phyloP scores from a whole-genome alignment of 139 green algal species.

The Chlorella sp. region DNA sequence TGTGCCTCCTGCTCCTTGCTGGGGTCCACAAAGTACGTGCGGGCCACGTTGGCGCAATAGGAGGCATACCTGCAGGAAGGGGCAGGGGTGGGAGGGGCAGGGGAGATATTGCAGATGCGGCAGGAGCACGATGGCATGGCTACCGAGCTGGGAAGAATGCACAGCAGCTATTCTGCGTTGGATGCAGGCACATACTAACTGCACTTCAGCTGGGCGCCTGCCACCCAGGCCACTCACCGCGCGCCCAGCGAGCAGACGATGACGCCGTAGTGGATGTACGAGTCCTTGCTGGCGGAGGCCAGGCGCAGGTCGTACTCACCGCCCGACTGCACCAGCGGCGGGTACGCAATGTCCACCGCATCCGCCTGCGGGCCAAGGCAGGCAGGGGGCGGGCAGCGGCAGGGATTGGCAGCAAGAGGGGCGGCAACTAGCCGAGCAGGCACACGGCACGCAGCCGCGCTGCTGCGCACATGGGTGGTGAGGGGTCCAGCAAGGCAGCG shows the following conservation, averaged over 20 bases:
- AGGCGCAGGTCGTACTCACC: slow-evolving; percentile 80
- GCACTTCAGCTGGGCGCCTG: neutral
- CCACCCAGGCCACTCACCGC: slow-evolving; percentile 10
- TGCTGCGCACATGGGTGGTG: too few species aligned
- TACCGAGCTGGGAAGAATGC: too few species aligned
- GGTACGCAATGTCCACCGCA: slow-evolving; percentile 95
- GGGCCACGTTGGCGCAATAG: slow-evolving; percentile 95
- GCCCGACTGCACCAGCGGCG: slow-evolving; percentile 90
- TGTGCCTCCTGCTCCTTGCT: slow-evolving; percentile 79
- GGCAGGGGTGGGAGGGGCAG: neutral
- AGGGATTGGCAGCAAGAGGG: neutral
- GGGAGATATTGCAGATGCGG: too few species aligned
- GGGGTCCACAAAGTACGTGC: slow-evolving; percentile 94
- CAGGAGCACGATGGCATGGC: too few species aligned
- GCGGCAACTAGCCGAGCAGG: too few species aligned
- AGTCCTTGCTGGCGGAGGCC: slow-evolving; percentile 47
- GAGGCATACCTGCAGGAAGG: slow-evolving; percentile 81
- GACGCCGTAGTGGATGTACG: slow-evolving; percentile 72
- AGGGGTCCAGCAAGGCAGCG: too few species aligned
- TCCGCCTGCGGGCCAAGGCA: slow-evolving; percentile 53
- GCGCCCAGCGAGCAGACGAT: slow-evolving; percentile 60
- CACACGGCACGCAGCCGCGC: too few species aligned
- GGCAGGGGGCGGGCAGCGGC: neutral
- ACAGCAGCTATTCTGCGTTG: too few species aligned
- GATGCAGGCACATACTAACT: too few species aligned